Conservation (phyloP, 495 filamentous ascomycete genomes). For the Aspergillus wentii region DNA sequence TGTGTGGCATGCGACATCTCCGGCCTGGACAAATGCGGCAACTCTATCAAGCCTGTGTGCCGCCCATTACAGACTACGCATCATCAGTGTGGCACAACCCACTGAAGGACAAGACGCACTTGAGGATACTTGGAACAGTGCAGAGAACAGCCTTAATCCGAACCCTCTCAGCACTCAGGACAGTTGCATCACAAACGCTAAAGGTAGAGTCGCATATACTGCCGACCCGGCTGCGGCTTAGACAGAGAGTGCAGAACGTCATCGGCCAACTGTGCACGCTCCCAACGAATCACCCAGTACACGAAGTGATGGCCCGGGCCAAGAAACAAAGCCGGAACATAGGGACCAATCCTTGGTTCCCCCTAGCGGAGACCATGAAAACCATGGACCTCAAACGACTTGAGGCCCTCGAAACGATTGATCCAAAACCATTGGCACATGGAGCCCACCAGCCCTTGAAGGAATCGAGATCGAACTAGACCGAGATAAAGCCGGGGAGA, state of each 20-base stretch:
- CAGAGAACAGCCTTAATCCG: slow-evolving; percentile 2
- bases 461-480: too few relatives aligned
- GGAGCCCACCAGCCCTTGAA: too few relatives aligned
- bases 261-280: slow-evolving; percentile 1
- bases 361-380: slow-evolving; percentile 2
- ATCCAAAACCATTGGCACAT: too few relatives aligned
- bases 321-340: slow-evolving; percentile 1
- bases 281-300: not conserved
- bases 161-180: slow-evolving; percentile 2
- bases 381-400: slow-evolving; percentile 3
- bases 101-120: slow-evolving; percentile 3
- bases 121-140: not conserved
- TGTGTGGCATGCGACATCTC: slow-evolving; percentile 2
- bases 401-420: too few relatives aligned
- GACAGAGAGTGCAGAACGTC: not conserved
- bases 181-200: not conserved
- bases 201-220: slow-evolving; percentile 1
- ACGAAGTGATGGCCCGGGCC: not conserved
- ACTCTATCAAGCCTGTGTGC: slow-evolving; percentile 4
- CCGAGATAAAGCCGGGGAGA: too few relatives aligned
- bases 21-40: slow-evolving; percentile 4
- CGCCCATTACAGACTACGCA: slow-evolving; percentile 3
- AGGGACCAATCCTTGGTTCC: not conserved
- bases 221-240: slow-evolving; percentile 1
- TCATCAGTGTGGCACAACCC: slow-evolving; percentile 5